Evolutionary conservation across 2,329 filamentous ascomycete species (phyloP).

Genomic region (Ascochyta clinopodiicola): DNA sequence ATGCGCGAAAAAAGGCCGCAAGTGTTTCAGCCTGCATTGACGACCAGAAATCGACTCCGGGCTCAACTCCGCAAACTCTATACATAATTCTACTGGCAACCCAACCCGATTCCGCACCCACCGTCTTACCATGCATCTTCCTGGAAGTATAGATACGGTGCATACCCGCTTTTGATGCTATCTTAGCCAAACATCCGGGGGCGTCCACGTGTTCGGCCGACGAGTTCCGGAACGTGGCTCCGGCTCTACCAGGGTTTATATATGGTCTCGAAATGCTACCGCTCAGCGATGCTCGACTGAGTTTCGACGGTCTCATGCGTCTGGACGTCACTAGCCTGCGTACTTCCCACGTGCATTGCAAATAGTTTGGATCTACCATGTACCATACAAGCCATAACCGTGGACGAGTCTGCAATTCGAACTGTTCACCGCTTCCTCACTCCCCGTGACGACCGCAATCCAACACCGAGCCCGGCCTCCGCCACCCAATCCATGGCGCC

Average conservation of each 20-base stretch:
- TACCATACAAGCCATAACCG: neutral
- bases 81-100: neutral
- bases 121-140: neutral
- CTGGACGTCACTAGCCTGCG: neutral
- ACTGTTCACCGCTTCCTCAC: neutral
- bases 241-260: neutral
- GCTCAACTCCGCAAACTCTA: slow-evolving; percentile 11
- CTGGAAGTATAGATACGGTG: neutral
- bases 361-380: neutral
- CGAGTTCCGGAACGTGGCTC: neutral
- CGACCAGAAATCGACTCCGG: neutral
- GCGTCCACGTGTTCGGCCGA: neutral
- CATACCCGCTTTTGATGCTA: neutral
- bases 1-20: neutral
- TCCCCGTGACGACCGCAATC: neutral
- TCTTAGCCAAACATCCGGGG: neutral
- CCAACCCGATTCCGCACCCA: neutral
- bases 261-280: neutral
- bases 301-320: neutral
- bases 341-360: neutral
- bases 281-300: neutral
- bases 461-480: neutral
- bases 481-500: slow-evolving; percentile 7
- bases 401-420: no score
- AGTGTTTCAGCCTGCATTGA: neutral